A percentile compares a stretch with the other conserved stretches of the same genome.
phyloP scores from a whole-genome alignment of 2,329 filamentous ascomycete genomes.

The Lizonia empirigonia region DNA sequence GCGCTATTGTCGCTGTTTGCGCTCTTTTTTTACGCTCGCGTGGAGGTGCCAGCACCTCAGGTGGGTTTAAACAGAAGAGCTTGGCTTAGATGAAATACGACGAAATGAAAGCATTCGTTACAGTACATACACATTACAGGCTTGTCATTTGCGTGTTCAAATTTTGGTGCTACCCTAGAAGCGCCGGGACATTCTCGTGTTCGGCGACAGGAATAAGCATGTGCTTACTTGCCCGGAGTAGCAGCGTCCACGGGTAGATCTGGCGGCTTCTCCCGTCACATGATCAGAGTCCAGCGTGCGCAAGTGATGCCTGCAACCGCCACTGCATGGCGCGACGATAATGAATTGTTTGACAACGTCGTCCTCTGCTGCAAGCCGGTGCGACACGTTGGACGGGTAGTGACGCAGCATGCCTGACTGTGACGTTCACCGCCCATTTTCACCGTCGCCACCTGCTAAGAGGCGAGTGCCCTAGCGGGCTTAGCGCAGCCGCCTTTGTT shows the following conservation, averaged over 20 bases:
- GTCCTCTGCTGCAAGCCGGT: constrained; percentile 6
- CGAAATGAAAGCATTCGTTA: constrained; percentile 16
- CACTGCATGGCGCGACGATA: constrained; percentile 5
- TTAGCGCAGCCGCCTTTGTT: constrained; percentile 24
- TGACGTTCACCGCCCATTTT: constrained; percentile 35
- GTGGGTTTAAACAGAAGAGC: constrained; percentile 46
- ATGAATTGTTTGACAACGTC: constrained; percentile 5
- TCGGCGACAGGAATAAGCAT: constrained; percentile 6
- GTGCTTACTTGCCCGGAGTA: constrained; percentile 14
- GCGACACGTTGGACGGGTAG: constrained; percentile 12
- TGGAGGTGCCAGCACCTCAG: constrained; percentile 23
- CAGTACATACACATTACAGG: not conserved
- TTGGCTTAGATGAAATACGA: constrained; percentile 42
- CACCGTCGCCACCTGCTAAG: constrained; percentile 29
- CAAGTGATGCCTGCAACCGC: constrained; percentile 1
- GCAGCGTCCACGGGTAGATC: constrained; percentile 15
- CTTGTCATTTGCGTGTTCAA: not conserved
- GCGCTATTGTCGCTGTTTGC: constrained; percentile 51
- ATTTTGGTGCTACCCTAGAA: no score
- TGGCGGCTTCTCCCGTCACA: constrained; percentile 12
- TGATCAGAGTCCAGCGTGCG: constrained; percentile 1
- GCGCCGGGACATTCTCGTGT: no score
- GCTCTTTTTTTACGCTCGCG: constrained; percentile 49
- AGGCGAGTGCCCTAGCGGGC: constrained; percentile 23
- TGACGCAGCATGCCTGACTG: constrained; percentile 15